These are phyloP conservation scores for Cadophora sp. DNA, from an alignment of 2,329 filamentous ascomycete species.

Conservation along the genomic window DNA sequence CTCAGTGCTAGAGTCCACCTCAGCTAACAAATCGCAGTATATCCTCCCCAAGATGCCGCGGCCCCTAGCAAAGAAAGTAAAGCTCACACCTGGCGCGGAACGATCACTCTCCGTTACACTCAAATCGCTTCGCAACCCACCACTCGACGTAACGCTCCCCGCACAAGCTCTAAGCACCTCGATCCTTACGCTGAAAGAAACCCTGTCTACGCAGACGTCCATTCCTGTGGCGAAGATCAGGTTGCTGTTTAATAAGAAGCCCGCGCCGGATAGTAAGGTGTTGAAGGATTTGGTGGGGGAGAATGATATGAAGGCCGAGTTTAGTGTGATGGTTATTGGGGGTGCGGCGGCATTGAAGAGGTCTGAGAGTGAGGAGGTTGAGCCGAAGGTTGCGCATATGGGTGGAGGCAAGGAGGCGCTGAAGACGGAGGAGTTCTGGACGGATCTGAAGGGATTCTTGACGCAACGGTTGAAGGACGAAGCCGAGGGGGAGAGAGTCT, in stretches of 20 bases:
- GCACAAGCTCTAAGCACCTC: constrained; percentile 72
- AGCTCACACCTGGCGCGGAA: constrained; percentile 59
- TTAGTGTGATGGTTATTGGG: constrained; percentile 88
- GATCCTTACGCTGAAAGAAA: constrained; percentile 78
- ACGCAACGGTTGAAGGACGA: constrained; percentile 79
- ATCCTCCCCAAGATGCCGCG: constrained; percentile 73
- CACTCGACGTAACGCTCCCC: constrained; percentile 70
- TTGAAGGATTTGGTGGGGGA: constrained; percentile 73
- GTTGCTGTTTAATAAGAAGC: constrained; percentile 87
- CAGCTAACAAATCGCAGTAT: constrained; percentile 56
- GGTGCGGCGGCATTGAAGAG: constrained; percentile 60
- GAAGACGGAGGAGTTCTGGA: constrained; percentile 81
- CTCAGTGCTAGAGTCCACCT: neutral
- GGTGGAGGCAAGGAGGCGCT: constrained; percentile 65
- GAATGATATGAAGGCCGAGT: constrained; percentile 67
- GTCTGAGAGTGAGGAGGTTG: constrained; percentile 46
- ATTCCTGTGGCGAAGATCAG: constrained; percentile 82
- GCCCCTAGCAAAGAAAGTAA: constrained; percentile 55
- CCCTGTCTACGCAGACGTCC: constrained; percentile 67
- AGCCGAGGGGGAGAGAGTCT: constrained; percentile 66
- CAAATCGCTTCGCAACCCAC: constrained; percentile 79
- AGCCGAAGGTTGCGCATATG: constrained; percentile 56
- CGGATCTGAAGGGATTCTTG: constrained; percentile 82
- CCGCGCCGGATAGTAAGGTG: constrained; percentile 77
- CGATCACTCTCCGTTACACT: constrained; percentile 65